Base-by-base conservation (phyloP, 257 asterid genomes). In the Solanum okadae region DNA sequence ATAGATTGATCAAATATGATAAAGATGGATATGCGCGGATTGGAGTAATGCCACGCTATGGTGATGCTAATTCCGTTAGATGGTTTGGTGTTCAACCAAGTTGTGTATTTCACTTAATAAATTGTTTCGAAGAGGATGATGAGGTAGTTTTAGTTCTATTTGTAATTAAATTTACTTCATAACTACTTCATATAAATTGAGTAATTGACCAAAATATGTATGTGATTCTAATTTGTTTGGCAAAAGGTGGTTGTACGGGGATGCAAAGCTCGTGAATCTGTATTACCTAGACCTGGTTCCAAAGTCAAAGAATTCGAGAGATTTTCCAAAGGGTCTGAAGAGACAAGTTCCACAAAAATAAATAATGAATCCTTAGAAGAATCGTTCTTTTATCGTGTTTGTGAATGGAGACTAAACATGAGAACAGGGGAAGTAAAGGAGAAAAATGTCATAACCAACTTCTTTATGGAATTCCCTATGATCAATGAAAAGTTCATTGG, bases 11-110 rank as follows among this genome's bases (percentile, higher is more conserved):
- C 20, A 94, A 90, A 86, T 93, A 91, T 85, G 89, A 93, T 8
- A 90, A 89, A 34, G 86, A 90, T 70, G 93, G 88, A 71, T 92
- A 90, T 84, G 96, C 98, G 0, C 92, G 96, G 89, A 93, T 96
- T 4, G 96, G 98, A 68, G 85, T 96, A 83, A 93, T 96, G 98
- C 98, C 98, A 79, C 96, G 95, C 20, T 96, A 92, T 85, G 98
- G 98, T 70, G 94, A 92, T 84, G 90, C 94, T 13, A 91, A 89
- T 86, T 95, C 98, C 4, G 35, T 96, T 40, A 84, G 29, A 49
- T 96, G 98, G 98, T 96, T 96, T 88, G 90, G 89, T 34, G 96
- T 95, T 10, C 93, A 95, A 88, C 92, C 98, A 40, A 34, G 95
- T 79, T 84, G 93, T 46, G 90, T 88, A 29, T 93, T 94, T 88